Evolutionary conservation across 495 filamentous ascomycete genomes (phyloP).

Genomic region (Podospora comata): DNA sequence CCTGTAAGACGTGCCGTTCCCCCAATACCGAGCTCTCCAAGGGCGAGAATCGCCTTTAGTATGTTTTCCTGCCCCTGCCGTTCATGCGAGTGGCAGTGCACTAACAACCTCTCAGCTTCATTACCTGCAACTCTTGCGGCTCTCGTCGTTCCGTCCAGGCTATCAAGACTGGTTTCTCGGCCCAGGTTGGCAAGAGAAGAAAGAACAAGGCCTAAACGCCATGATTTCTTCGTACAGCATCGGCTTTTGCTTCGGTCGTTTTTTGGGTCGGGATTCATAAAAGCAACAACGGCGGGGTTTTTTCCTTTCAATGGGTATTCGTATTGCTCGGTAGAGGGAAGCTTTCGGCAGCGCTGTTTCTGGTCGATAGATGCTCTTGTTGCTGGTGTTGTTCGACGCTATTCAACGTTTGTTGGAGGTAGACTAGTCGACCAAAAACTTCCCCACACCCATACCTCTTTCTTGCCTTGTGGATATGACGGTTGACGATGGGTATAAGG

Average conservation of each 20-base stretch:
- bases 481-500: neutral
- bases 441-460: neutral
- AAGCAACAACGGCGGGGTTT: neutral
- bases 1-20: slow-evolving; percentile 94
- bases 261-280: neutral
- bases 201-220: slow-evolving; percentile 46
- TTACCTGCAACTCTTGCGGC: slow-evolving; percentile 68
- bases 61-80: slow-evolving; percentile 36
- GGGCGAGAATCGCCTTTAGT: slow-evolving; percentile 86
- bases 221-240: neutral
- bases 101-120: slow-evolving; percentile 34
- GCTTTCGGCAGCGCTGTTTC: neutral
- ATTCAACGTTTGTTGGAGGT: neutral
- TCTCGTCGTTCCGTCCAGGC: slow-evolving; percentile 87
- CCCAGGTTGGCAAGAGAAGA: slow-evolving; percentile 94
- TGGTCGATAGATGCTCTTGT: neutral
- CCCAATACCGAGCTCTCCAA: slow-evolving; percentile 96
- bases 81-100: slow-evolving; percentile 61
- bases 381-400: neutral
- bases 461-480: neutral
- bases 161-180: slow-evolving; percentile 99
- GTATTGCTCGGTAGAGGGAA: neutral
- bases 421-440: neutral
- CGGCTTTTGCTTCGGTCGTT: neutral
- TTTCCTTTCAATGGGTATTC: neutral